Base-by-base conservation (phyloP, 495 filamentous ascomycete genomes). In the Talaromyces trachyspermus region DNA sequence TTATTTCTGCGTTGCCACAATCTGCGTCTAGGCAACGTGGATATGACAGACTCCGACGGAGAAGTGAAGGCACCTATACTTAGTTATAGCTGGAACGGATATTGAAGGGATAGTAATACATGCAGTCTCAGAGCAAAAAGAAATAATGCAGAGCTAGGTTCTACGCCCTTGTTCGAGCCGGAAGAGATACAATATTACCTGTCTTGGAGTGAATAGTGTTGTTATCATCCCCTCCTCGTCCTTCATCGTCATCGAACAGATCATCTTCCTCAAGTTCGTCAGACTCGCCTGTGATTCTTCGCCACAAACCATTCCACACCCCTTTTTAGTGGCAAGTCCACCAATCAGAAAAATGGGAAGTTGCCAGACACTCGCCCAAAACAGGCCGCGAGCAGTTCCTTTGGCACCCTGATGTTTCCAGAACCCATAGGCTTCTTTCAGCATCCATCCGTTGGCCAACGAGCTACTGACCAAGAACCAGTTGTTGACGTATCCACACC, bases 281-380 rank as follows among this genome's bases (percentile, higher is more conserved):
- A 25, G 64, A 61, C 6, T 79, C 75, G 1, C 85, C 86, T 40
- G 78, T 65, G 0, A 83, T 59, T 26, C 80, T 77, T 46, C 76
- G 71, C 86, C 85, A 95, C 17, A 95, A 76, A 27, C 89, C 76
- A 53, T 85, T 78, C 89, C 88, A 95, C 55, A 97, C 72, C 90
- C 94, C 68, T 89, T 95, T 78, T 98, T 98, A 60, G 92, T 89
- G 38, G 82, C 79, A 61, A 97, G 85, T 30, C 89, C 94, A 49
- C 96, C 69, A 48, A 95, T 86, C 72, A 98, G 80, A 18, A 96
- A 76, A 36, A 87, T 86, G 0, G 92, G 92, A 29, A 98, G 57
- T 69, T 96, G 89, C 92, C 92, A 98, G 19, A 98, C 89, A 64
- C 88, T 94, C 0, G 92, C 88, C 92, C 92, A 98, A 65, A 98